phyloP scores from a whole-genome alignment of 441 rosid species.

The Bruguiera hainesii region DNA sequence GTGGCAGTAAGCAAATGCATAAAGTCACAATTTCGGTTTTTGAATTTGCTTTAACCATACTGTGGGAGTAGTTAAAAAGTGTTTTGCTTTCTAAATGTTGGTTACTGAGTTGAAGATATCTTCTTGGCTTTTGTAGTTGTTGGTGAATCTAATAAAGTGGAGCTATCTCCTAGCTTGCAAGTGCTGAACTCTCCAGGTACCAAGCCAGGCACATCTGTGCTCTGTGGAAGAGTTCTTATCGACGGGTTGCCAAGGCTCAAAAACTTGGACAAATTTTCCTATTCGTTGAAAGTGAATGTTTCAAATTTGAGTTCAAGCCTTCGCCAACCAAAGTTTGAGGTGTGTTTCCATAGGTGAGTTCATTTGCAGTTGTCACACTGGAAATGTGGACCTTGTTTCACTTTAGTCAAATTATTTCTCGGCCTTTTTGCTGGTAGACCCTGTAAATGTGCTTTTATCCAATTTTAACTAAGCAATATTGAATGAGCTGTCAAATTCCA shows the following conservation, averaged over 20 bases:
- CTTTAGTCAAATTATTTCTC: neutral
- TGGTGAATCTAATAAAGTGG: constrained; percentile 42
- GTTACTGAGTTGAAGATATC: neutral
- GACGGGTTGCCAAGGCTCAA: constrained; percentile 57
- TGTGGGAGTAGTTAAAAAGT: neutral
- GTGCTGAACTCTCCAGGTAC: constrained; percentile 68
- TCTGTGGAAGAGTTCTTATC: constrained; percentile 70
- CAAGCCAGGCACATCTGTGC: constrained; percentile 44
- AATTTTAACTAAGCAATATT: neutral
- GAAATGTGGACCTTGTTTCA: neutral
- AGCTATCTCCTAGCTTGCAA: constrained; percentile 42
- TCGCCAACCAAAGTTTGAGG: constrained; percentile 43
- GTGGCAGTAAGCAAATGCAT: neutral
- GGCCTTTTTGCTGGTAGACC: neutral
- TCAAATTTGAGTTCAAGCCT: constrained; percentile 32
- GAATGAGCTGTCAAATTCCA: neutral
- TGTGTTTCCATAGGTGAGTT: constrained; percentile 84
- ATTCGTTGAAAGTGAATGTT: constrained; percentile 61
- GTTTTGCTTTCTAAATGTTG: neutral
- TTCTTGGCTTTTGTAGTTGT: constrained; percentile 42
- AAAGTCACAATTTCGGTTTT: neutral
- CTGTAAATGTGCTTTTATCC: too few species aligned
- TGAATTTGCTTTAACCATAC: neutral
- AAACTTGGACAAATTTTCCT: constrained; percentile 58
- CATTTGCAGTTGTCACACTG: neutral